Evolutionary conservation across 2,329 filamentous ascomycete genomes (phyloP).

Genomic region (Aspergillus sp.): DNA sequence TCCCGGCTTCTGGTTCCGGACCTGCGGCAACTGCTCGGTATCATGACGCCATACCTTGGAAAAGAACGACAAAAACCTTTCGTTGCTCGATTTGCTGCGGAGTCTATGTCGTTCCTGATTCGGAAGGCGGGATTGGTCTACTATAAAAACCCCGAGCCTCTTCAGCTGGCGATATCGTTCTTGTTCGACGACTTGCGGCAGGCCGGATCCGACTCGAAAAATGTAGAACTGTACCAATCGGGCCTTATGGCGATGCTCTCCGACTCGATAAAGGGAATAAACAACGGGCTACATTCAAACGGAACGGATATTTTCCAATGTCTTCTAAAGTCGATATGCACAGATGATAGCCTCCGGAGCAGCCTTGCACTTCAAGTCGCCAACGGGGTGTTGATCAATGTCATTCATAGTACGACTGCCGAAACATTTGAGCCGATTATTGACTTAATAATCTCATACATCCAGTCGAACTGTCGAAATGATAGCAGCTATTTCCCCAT

Average conservation of each 20-base stretch:
- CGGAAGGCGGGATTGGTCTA: constrained; percentile 81
- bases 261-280: constrained; percentile 70
- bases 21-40: constrained; percentile 76
- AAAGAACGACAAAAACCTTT: constrained; percentile 79
- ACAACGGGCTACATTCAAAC: constrained; percentile 59
- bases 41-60: constrained; percentile 81
- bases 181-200: constrained; percentile 66
- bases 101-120: constrained; percentile 90
- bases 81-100: constrained; percentile 87
- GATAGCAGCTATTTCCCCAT: constrained; percentile 42
- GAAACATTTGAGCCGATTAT: constrained; percentile 72
- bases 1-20: constrained; percentile 84
- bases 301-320: constrained; percentile 54
- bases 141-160: constrained; percentile 67
- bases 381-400: constrained; percentile 73
- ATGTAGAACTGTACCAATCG: constrained; percentile 67
- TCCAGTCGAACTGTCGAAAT: constrained; percentile 34
- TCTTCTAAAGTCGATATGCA: constrained; percentile 43
- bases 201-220: constrained; percentile 32
- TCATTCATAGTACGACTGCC: constrained; percentile 76
- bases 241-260: constrained; percentile 91
- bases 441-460: constrained; percentile 59
- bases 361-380: constrained; percentile 59
- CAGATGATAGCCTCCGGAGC: constrained; percentile 29
- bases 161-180: constrained; percentile 70